phyloP scores from a whole-genome alignment of 306 rosid genomes.

The Senna tora region DNA sequence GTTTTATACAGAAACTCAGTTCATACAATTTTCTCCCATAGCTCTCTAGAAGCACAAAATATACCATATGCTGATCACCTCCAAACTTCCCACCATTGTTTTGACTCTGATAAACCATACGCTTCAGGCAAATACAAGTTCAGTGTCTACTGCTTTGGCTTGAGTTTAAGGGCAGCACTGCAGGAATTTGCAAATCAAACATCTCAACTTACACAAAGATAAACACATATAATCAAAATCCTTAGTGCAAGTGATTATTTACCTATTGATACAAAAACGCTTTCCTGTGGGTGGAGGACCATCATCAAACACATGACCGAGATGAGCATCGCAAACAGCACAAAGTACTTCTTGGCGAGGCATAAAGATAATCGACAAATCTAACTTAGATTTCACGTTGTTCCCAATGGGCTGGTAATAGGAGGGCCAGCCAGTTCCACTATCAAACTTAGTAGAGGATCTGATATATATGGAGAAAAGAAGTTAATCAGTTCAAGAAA shows the following conservation, averaged over 20 bases:
- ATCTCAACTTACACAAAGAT: conserved; percentile 29
- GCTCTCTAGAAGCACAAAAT: conserved; percentile 14
- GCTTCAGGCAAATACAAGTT: conserved; percentile 19
- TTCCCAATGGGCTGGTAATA: conserved; percentile 78
- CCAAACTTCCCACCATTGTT: conserved; percentile 35
- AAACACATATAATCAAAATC: background rate
- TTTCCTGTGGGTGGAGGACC: conserved; percentile 93
- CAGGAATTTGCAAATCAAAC: conserved; percentile 37
- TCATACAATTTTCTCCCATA: background rate
- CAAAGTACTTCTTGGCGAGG: conserved; percentile 95
- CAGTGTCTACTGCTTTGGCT: conserved; percentile 45
- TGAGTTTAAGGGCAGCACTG: conserved; percentile 75
- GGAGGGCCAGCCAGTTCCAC: conserved; percentile 99
- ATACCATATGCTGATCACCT: conserved; percentile 29
- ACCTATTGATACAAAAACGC: conserved; percentile 96
- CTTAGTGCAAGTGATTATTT: background rate
- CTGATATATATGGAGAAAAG: conserved; percentile 47
- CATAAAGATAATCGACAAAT: conserved; percentile 87
- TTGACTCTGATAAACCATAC: background rate
- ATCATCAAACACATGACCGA: conserved; percentile 94
- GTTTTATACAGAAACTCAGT: conserved; percentile 19
- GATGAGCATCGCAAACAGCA: conserved; percentile 84
- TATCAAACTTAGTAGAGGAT: conserved; percentile 86
- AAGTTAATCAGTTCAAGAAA: background rate
- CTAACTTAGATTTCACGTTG: conserved; percentile 80